Conservation (phyloP, 1,284 basidiomycete genomes). For the Apiotrichum domesticum region DNA sequence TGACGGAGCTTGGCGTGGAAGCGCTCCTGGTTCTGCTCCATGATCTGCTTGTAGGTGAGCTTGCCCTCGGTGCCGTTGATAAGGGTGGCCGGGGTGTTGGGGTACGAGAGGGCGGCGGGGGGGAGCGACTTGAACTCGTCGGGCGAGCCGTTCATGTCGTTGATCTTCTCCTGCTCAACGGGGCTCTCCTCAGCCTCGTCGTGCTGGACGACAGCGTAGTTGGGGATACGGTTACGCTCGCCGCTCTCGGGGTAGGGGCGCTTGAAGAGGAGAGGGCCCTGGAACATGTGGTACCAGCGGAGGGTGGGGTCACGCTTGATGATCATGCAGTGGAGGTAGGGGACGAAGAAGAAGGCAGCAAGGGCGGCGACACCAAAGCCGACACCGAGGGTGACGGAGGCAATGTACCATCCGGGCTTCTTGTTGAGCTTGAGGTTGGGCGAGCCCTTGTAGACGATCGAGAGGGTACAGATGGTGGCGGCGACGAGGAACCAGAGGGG, state of each 20-base stretch:
- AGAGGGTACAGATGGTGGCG: constrained; percentile 41
- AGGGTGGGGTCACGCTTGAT: constrained; percentile 48
- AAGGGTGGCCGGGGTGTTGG: neutral
- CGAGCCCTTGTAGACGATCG: constrained; percentile 49
- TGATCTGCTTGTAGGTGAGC: constrained; percentile 22
- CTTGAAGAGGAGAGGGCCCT: constrained; percentile 47
- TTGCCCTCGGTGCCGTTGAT: constrained; percentile 2
- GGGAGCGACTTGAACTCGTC: constrained; percentile 20
- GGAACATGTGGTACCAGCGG: constrained; percentile 47
- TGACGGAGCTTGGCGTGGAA: constrained; percentile 34
- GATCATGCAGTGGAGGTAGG: constrained; percentile 48
- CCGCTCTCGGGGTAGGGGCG: constrained; percentile 35
- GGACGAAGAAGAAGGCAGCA: constrained; percentile 49
- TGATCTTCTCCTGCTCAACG: constrained; percentile 15
- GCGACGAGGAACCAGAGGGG: constrained; percentile 50
- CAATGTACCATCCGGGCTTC: constrained; percentile 37
- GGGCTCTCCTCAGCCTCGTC: constrained; percentile 17
- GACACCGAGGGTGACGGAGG: constrained; percentile 44
- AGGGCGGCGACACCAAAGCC: constrained; percentile 44
- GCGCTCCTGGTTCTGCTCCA: constrained; percentile 19
- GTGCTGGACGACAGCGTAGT: constrained; percentile 37
- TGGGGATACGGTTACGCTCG: constrained; percentile 1
- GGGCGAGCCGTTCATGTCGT: neutral
- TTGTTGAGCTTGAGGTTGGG: constrained; percentile 47
- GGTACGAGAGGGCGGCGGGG: constrained; percentile 18